Conservation (phyloP, 768 basidiomycete genomes). For the Mycena crocata region DNA sequence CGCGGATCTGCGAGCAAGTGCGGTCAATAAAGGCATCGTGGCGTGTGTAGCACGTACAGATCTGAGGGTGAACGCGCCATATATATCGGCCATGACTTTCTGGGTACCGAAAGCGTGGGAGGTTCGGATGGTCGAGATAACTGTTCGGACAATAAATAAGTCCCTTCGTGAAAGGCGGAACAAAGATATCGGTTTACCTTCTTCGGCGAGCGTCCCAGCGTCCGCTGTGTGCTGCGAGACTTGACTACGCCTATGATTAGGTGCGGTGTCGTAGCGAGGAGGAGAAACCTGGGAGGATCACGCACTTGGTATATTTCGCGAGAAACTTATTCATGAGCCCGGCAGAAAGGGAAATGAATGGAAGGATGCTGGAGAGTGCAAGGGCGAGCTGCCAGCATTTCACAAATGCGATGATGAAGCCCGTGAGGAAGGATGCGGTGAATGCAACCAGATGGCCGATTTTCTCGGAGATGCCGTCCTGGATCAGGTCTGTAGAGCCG, state of each 20-base stretch:
- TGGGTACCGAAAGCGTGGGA: constrained; percentile 77
- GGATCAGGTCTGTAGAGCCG: constrained; percentile 62
- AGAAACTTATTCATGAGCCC: constrained; percentile 59
- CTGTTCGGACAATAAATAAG: constrained; percentile 32
- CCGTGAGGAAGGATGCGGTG: constrained; percentile 65
- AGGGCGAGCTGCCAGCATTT: constrained; percentile 70
- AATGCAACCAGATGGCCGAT: constrained; percentile 59
- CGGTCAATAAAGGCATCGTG: constrained; percentile 31
- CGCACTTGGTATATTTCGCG: constrained; percentile 55
- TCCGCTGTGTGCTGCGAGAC: too few relatives aligned
- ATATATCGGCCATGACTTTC: constrained; percentile 56
- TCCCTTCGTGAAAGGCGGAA: too few relatives aligned
- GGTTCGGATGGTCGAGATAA: constrained; percentile 73
- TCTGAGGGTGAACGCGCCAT: constrained; percentile 54
- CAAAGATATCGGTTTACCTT: too few relatives aligned
- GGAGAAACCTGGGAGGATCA: neutral
- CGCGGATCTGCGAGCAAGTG: too few relatives aligned
- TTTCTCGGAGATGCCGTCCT: constrained; percentile 76
- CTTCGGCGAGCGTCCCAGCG: too few relatives aligned
- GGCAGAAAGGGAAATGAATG: constrained; percentile 68
- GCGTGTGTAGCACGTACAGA: constrained; percentile 54
- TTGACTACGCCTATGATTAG: too few relatives aligned
- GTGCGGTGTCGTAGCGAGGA: constrained; percentile 12
- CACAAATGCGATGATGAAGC: constrained; percentile 64
- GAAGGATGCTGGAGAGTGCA: constrained; percentile 68